Evolutionary conservation across 495 filamentous ascomycete species (phyloP).

Genomic region (Articulospora tetracladia): DNA sequence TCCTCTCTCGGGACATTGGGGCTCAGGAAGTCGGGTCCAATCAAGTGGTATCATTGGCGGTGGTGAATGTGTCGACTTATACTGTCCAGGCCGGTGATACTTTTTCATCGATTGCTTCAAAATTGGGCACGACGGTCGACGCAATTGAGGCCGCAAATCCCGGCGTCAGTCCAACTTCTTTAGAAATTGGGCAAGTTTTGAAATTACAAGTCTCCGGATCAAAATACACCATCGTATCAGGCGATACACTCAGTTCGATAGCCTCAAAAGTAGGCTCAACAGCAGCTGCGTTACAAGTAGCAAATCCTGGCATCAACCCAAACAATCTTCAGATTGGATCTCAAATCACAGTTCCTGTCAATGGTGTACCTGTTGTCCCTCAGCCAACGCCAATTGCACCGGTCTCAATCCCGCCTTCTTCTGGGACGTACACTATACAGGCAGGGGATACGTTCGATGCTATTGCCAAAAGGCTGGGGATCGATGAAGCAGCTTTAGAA

Average conservation of each 20-base stretch:
- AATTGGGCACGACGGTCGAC: neutral
- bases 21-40: too few relatives aligned
- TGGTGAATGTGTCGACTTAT: neutral
- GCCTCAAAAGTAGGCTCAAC: neutral
- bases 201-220: neutral
- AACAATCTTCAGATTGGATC: constrained; percentile 4
- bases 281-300: neutral
- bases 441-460: neutral
- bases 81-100: constrained; percentile 10
- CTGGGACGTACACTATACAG: neutral
- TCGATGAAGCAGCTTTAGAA: neutral
- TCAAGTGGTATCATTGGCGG: too few relatives aligned
- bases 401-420: neutral
- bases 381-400: too few relatives aligned
- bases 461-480: neutral
- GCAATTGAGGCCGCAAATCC: too few relatives aligned
- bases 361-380: neutral
- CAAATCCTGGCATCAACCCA: constrained; percentile 2
- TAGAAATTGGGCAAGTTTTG: too few relatives aligned
- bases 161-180: too few relatives aligned
- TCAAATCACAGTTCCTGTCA: neutral
- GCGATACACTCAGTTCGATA: constrained; percentile 5
- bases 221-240: neutral
- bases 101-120: neutral
- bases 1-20: too few relatives aligned